A percentile compares a stretch with the other conserved stretches of the same genome.
These are phyloP conservation scores for Podospora appendiculata DNA, from an alignment of 495 filamentous ascomycete species.

Conservation along the genomic window DNA sequence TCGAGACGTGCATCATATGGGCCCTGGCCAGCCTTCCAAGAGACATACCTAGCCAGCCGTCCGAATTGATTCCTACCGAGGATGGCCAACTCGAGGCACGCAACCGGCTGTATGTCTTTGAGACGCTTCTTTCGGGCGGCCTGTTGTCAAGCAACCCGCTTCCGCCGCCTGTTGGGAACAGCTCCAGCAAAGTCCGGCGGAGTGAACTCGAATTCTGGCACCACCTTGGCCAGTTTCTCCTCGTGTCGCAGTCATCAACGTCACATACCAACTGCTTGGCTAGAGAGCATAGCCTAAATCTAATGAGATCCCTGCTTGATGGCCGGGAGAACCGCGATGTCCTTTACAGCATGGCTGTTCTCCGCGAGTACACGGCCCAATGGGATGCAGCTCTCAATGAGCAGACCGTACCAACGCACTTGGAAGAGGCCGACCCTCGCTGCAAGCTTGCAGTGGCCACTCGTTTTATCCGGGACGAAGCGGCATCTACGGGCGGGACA, in stretches of 20 bases:
- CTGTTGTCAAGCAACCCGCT: slow-evolving; percentile 54
- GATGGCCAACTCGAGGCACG: slow-evolving; percentile 56
- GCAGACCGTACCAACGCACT: slow-evolving; percentile 48
- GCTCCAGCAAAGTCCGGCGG: slow-evolving; percentile 38
- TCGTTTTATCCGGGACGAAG: slow-evolving; percentile 72
- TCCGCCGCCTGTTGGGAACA: slow-evolving; percentile 21
- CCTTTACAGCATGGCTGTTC: slow-evolving; percentile 78
- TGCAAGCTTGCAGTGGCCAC: slow-evolving; percentile 73
- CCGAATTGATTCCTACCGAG: slow-evolving; percentile 3
- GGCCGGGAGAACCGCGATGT: slow-evolving; percentile 85
- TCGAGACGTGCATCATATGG: slow-evolving; percentile 70
- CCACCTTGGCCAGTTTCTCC: slow-evolving; percentile 62
- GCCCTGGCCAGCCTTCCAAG: slow-evolving; percentile 41
- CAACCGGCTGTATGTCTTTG: slow-evolving; percentile 62
- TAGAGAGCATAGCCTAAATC: slow-evolving; percentile 53
- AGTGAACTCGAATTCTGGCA: slow-evolving; percentile 77
- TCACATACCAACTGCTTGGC: slow-evolving; percentile 35
- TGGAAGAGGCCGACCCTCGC: slow-evolving; percentile 62
- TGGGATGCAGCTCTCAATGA: slow-evolving; percentile 57
- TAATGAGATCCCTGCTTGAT: slow-evolving; percentile 61
- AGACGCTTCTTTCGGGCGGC: slow-evolving; percentile 63
- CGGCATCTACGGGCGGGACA: slow-evolving; percentile 57
- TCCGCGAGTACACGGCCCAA: slow-evolving; percentile 62
- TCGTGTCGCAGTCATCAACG: slow-evolving; percentile 47
- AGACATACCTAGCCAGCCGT: not conserved